Base-by-base conservation (phyloP, 2,329 filamentous ascomycete species). In the Beauveria medogensis region DNA sequence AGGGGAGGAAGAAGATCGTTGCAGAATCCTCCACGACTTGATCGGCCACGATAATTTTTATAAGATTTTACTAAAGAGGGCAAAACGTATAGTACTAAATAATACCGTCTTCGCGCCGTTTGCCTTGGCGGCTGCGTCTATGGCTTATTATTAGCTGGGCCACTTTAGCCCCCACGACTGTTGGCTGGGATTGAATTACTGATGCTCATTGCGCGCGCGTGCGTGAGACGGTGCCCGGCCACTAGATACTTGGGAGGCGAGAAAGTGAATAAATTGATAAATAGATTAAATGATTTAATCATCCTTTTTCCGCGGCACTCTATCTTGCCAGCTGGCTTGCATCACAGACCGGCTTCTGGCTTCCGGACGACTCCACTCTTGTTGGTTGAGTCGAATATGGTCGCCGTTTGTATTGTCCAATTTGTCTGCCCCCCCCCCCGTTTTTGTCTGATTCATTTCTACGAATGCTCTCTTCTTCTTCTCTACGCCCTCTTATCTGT, bases 311-410 rank as follows among this genome's bases (percentile, higher is more conserved):
- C 8, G 53, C 9, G 53, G 53, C 40, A 44, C n/a, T 34, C 26
- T 47, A 56, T 56, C 41, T 47, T 47, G 43, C 54, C 54, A 47
- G 54, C 54, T 56, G 54, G 41, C 28, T 22, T 56, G 54, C 54
- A 46, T 56, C 43, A 37, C 41, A 16, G 43, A 24, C 54, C 54
- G 54, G 54, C 54, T 47, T 37, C 54, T 47, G 20, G 20, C 54
- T 56, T 56, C 43, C 54, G 54, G 10, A 12, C 7, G 28, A 56
- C 54, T 43, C 52, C 54, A 47, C 54, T 56, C 54, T 56, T 30
- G 54, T 56, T 56, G 54, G 54, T 56, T 47, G 54, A 56, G 28
- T 54, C 20, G 34, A 54, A 41, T 41, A 7, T 53, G 51, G 53
- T 37, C 54, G 43, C 43, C 43, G 54, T 56, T 56, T 47, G 54